A percentile compares a stretch with the other conserved stretches of the same genome.
These are phyloP conservation scores for Aspergillus sp. DNA, from an alignment of 2,329 filamentous ascomycete species.

Conservation along the genomic window DNA sequence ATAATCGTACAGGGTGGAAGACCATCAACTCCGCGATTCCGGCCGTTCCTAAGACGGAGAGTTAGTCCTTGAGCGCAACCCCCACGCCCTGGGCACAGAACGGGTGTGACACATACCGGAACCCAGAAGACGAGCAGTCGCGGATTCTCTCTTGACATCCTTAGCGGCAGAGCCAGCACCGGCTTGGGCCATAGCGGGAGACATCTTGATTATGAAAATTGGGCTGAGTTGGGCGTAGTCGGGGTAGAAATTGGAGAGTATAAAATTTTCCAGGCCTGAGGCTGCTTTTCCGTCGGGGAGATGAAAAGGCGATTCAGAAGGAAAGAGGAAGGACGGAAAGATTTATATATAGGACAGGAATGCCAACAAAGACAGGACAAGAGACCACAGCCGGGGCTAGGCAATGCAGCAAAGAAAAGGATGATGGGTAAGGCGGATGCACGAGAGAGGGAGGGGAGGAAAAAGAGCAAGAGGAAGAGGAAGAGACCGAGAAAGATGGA, in stretches of 20 bases:
- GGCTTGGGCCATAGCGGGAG: constrained; percentile 50
- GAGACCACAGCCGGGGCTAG: constrained; percentile 7
- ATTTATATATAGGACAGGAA: not conserved
- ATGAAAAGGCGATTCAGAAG: constrained; percentile 5
- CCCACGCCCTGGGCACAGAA: not conserved
- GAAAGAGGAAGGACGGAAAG: not conserved
- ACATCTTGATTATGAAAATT: constrained; percentile 49
- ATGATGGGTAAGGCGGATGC: no score
- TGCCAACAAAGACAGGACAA: constrained; percentile 6
- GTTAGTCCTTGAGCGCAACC: constrained; percentile 21
- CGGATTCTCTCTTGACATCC: constrained; percentile 81
- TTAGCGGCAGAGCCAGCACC: constrained; percentile 53
- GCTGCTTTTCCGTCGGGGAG: constrained; percentile 3
- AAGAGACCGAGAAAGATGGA: constrained; percentile 11
- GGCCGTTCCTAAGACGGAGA: constrained; percentile 67
- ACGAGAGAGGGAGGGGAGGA: not conserved
- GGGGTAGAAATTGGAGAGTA: not conserved
- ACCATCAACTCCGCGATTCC: constrained; percentile 91
- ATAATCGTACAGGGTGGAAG: constrained; percentile 75
- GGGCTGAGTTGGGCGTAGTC: not conserved
- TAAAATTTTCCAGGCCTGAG: not conserved
- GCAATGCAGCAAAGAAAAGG: constrained; percentile 14
- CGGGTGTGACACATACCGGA: constrained; percentile 65
- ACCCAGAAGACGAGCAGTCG: constrained; percentile 80
- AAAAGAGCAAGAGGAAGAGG: constrained; percentile 12